These are phyloP conservation scores for Graphium sp. DNA, from an alignment of 2,329 filamentous ascomycete genomes.

Conservation along the genomic window DNA sequence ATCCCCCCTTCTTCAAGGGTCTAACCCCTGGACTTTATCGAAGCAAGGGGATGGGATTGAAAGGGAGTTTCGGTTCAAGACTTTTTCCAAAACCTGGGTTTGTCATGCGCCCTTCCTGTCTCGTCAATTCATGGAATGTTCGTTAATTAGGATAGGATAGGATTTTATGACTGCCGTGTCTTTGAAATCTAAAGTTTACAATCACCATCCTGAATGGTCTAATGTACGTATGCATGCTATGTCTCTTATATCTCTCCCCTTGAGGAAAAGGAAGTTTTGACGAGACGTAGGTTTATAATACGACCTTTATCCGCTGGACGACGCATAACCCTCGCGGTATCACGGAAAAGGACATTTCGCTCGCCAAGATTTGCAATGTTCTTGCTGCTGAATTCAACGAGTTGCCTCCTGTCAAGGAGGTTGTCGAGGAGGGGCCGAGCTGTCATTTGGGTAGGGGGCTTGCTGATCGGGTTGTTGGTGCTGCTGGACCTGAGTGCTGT, in stretches of 20 bases:
- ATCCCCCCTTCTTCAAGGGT: too few species aligned
- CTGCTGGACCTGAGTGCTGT: conserved; percentile 34
- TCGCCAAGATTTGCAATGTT: conserved; percentile 46
- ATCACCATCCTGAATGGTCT: conserved; percentile 63
- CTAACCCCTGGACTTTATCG: too few species aligned
- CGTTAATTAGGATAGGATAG: conserved; percentile 16
- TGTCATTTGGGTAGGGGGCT: conserved; percentile 16
- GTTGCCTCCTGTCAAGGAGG: conserved; percentile 18
- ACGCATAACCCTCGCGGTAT: conserved; percentile 52
- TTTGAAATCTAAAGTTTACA: conserved; percentile 47
- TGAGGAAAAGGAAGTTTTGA: too few species aligned
- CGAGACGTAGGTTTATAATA: conserved; percentile 48
- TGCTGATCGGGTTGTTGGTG: conserved; percentile 24
- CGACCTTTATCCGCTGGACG: conserved; percentile 55
- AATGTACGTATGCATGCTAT: too few species aligned
- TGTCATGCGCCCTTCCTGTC: conserved; percentile 9
- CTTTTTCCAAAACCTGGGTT: conserved; percentile 49
- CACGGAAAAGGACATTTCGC: conserved; percentile 42
- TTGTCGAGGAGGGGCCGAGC: too few species aligned
- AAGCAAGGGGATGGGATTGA: conserved; percentile 42
- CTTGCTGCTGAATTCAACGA: conserved; percentile 41
- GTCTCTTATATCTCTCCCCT: too few species aligned
- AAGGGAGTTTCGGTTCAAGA: conserved; percentile 46
- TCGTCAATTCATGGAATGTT: too few species aligned
- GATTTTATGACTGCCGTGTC: conserved; percentile 63